Evolutionary conservation across 169 alveolate species (phyloP).

Genomic region (Babesia sp.): DNA sequence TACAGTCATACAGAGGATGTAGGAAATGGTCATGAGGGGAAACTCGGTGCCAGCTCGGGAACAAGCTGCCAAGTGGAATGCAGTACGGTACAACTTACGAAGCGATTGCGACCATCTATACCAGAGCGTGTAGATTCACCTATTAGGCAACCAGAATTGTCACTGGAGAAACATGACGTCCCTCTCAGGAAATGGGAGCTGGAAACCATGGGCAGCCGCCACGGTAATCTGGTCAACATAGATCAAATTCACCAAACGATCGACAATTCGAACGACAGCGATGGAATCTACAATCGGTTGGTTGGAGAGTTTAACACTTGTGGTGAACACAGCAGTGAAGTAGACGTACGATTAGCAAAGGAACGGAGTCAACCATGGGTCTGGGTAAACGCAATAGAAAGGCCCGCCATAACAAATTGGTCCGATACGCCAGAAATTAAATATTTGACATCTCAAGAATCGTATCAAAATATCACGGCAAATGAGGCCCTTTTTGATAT

Average conservation of each 20-base stretch:
- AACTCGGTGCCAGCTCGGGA: background rate
- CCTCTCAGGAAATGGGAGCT: constrained; percentile 17
- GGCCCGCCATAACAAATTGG: background rate
- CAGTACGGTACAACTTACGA: background rate
- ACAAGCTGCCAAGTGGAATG: background rate
- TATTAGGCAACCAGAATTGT: background rate
- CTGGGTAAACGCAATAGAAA: constrained; percentile 8
- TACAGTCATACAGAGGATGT: too few relatives aligned
- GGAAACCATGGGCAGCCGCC: background rate
- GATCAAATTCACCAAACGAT: background rate
- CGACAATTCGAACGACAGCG: background rate
- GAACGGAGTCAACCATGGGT: background rate
- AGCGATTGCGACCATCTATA: background rate
- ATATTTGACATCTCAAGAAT: background rate
- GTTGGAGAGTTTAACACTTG: background rate
- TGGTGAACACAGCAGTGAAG: background rate
- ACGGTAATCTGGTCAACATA: background rate
- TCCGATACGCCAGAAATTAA: background rate
- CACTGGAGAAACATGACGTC: background rate
- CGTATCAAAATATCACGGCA: background rate
- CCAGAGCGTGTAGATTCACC: background rate
- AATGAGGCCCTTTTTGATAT: background rate
- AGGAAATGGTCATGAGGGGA: background rate
- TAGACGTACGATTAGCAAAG: background rate
- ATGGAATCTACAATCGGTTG: background rate